A percentile compares a stretch with the other conserved stretches of the same genome.
Evolutionary conservation across 371 early-diverging fungal species (phyloP).

Genomic region (Apophysomyces variabilis): DNA sequence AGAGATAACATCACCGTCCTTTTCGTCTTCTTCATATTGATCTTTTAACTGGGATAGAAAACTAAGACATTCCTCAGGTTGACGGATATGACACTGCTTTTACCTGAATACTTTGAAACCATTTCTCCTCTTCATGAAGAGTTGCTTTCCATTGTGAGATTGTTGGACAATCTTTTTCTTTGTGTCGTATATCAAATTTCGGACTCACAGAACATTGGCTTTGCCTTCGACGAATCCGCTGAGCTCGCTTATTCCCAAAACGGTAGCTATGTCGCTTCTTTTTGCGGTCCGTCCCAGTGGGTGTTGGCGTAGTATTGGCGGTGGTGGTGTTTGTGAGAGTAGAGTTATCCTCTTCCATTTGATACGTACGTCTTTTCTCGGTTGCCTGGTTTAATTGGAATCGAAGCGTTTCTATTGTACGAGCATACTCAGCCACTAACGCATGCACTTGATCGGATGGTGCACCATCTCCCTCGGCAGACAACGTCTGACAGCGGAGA

Average conservation of each 20-base stretch:
- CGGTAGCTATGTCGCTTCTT: slow-evolving; percentile 30
- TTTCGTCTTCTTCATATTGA: neutral
- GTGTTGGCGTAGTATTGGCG: neutral
- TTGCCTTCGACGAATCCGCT: slow-evolving; percentile 19
- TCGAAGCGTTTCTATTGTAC: slow-evolving; percentile 27
- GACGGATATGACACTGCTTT: neutral
- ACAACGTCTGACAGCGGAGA: slow-evolving; percentile 17
- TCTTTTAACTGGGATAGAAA: neutral
- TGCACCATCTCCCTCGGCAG: neutral
- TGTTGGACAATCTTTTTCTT: neutral
- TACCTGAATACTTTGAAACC: slow-evolving; percentile 10
- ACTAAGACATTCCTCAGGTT: neutral
- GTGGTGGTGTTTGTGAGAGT: no score
- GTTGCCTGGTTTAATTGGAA: slow-evolving; percentile 17
- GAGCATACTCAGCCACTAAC: slow-evolving; percentile 25
- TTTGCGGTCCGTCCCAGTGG: neutral
- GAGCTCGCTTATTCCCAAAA: slow-evolving; percentile 24
- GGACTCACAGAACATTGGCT: slow-evolving; percentile 2
- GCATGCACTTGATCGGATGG: slow-evolving; percentile 4
- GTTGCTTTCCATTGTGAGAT: slow-evolving; percentile 7
- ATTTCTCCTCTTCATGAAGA: slow-evolving; percentile 10
- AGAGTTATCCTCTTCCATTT: neutral
- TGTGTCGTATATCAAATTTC: neutral
- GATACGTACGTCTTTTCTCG: slow-evolving; percentile 2
- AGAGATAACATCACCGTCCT: neutral